These are phyloP conservation scores for Emergomyces pasteurianus DNA, from an alignment of 2,329 filamentous ascomycete genomes.

Conservation along the genomic window DNA sequence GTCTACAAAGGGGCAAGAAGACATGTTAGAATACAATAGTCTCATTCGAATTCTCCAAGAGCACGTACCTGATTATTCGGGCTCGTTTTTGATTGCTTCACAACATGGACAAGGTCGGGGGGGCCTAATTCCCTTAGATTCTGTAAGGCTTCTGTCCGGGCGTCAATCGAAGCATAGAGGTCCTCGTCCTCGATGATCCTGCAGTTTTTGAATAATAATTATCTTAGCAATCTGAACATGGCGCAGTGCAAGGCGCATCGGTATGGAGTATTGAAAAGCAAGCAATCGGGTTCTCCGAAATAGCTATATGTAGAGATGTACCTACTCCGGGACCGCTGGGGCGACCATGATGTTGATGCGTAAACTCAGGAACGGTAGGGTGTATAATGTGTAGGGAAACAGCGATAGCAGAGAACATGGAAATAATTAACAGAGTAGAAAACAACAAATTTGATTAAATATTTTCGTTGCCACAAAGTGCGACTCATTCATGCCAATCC, in stretches of 20 bases:
- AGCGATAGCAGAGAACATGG: background rate
- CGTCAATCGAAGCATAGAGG: constrained; percentile 73
- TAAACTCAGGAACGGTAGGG: background rate
- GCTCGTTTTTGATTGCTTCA: constrained; percentile 59
- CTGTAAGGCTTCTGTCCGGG: constrained; percentile 78
- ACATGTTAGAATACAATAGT: background rate
- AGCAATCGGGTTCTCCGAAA: background rate
- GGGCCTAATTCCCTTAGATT: constrained; percentile 85
- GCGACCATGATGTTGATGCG: constrained; percentile 48
- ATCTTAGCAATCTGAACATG: background rate
- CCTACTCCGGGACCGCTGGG: constrained; percentile 66
- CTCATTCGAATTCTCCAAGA: background rate
- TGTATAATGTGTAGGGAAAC: background rate
- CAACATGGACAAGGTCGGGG: constrained; percentile 86
- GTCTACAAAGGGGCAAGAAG: constrained; percentile 41
- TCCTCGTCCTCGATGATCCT: constrained; percentile 92
- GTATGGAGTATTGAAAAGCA: background rate
- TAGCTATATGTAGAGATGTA: constrained; percentile 8
- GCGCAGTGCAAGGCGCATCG: background rate
- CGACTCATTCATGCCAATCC: background rate
- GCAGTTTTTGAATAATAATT: background rate
- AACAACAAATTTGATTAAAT: background rate
- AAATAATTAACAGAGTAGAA: background rate
- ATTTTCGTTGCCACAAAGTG: background rate
- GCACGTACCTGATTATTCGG: constrained; percentile 42